Percentiles rank a stretch among this genome's conserved stretches.
Evolutionary conservation across 2,329 filamentous ascomycete genomes (phyloP).

Genomic region (Fusarium neocosmosporiellum): DNA sequence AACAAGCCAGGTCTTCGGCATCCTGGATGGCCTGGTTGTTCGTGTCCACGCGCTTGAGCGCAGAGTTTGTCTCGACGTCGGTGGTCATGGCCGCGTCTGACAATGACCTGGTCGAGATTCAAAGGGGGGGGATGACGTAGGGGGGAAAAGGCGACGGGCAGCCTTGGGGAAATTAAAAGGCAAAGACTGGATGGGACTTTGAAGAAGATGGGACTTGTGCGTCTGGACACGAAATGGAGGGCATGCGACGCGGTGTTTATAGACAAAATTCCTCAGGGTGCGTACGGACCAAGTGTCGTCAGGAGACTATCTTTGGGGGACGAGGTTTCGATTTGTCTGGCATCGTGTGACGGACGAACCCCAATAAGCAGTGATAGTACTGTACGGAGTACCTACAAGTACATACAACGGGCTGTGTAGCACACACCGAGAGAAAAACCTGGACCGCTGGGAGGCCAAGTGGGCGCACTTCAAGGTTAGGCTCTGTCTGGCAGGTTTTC

Average conservation of each 20-base stretch:
- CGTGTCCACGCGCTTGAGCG: conserved; percentile 36
- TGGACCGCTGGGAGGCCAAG: conserved; percentile 18
- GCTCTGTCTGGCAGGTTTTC: conserved; percentile 14
- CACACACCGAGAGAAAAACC: conserved; percentile 15
- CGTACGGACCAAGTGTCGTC: conserved; percentile 23
- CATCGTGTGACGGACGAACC: conserved; percentile 23
- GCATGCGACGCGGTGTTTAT: conserved; percentile 26
- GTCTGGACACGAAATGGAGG: not conserved
- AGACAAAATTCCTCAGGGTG: conserved; percentile 18
- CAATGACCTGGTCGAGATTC: conserved; percentile 32
- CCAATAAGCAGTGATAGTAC: conserved; percentile 21
- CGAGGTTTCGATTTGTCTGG: not conserved
- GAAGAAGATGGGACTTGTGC: not conserved
- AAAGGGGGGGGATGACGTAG: conserved; percentile 14
- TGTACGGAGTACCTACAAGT: conserved; percentile 10
- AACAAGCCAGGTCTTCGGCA: conserved; percentile 53
- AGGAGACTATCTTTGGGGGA: conserved; percentile 2
- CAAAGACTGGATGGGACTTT: not conserved
- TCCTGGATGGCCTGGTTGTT: conserved; percentile 48
- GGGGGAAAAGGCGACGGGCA: conserved; percentile 37
- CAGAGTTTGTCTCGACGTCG: conserved; percentile 39
- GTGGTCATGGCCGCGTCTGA: conserved; percentile 41
- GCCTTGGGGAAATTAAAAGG: conserved; percentile 10
- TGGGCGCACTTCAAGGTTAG: conserved; percentile 26
- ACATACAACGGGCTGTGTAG: not conserved